Evolutionary conservation across 2,329 filamentous ascomycete species (phyloP).

Genomic region (Trichoderma oligosporum): DNA sequence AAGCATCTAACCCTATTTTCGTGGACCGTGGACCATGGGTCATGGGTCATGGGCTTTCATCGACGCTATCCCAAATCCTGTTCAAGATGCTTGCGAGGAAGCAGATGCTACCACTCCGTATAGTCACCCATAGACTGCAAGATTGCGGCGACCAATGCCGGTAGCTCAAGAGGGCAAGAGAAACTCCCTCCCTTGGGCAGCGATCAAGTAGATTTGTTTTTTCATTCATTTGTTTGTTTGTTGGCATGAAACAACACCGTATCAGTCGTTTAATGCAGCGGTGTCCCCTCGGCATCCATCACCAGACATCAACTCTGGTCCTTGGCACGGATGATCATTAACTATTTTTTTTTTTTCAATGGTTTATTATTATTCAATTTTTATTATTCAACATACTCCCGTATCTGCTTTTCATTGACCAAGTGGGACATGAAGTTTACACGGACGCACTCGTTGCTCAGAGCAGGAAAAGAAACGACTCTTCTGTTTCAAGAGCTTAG

Average conservation of each 20-base stretch:
- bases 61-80: slow-evolving; percentile 11
- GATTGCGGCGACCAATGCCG: slow-evolving; percentile 8
- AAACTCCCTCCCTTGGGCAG: slow-evolving; percentile 3
- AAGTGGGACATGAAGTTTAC: background rate
- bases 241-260: background rate
- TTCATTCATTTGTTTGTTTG: background rate
- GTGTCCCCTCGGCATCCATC: background rate
- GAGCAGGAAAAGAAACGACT: background rate
- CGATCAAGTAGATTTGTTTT: background rate
- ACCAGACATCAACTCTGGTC: background rate
- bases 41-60: slow-evolving; percentile 3
- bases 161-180: slow-evolving; percentile 14
- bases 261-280: background rate
- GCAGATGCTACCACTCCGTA: background rate
- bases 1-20: background rate
- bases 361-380: too few species aligned
- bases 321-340: background rate
- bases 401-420: background rate
- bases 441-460: background rate
- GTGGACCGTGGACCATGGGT: background rate
- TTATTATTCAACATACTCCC: background rate
- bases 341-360: too few species aligned
- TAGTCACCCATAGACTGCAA: slow-evolving; percentile 5
- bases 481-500: background rate
- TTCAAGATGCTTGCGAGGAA: background rate